These are phyloP conservation scores for Wickerhamiella spandovensis DNA, from an alignment of 805 yeast genomes.

Conservation along the genomic window DNA sequence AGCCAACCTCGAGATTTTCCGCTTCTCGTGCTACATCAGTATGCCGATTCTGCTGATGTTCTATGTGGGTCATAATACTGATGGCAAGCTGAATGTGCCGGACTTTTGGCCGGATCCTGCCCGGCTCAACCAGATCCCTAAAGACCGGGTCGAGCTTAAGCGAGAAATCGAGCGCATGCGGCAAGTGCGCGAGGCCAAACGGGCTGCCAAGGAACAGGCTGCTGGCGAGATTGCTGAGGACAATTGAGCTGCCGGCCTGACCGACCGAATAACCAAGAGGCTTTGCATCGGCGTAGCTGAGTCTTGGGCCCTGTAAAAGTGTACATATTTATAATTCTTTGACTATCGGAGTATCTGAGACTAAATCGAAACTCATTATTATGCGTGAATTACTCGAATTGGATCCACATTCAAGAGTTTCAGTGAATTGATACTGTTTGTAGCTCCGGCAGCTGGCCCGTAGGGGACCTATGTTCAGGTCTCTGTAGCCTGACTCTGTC, in stretches of 20 bases:
- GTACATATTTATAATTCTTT: neutral
- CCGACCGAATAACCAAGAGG: too few relatives aligned
- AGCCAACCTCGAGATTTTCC: conserved; percentile 19
- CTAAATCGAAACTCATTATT: too few relatives aligned
- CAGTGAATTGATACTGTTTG: too few relatives aligned
- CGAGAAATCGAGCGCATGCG: conserved; percentile 83
- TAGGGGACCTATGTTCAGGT: too few relatives aligned
- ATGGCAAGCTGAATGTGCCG: conserved; percentile 74
- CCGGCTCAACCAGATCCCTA: conserved; percentile 80
- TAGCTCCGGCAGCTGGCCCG: too few relatives aligned
- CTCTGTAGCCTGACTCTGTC: too few relatives aligned
- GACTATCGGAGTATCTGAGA: too few relatives aligned
- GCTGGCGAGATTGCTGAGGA: neutral
- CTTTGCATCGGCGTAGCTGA: too few relatives aligned
- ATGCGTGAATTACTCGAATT: too few relatives aligned
- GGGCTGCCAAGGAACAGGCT: neutral
- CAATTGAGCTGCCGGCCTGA: too few relatives aligned
- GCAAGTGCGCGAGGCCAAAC: conserved; percentile 30
- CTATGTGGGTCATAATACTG: conserved; percentile 83
- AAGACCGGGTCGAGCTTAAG: conserved; percentile 81
- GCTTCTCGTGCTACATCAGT: conserved; percentile 72
- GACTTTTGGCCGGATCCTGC: conserved; percentile 98
- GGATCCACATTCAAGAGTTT: too few relatives aligned
- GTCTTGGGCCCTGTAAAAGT: too few relatives aligned
- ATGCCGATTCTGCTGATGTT: conserved; percentile 89